Base-by-base conservation (phyloP, 331 rosid genomes). In the Quercus lobata region DNA sequence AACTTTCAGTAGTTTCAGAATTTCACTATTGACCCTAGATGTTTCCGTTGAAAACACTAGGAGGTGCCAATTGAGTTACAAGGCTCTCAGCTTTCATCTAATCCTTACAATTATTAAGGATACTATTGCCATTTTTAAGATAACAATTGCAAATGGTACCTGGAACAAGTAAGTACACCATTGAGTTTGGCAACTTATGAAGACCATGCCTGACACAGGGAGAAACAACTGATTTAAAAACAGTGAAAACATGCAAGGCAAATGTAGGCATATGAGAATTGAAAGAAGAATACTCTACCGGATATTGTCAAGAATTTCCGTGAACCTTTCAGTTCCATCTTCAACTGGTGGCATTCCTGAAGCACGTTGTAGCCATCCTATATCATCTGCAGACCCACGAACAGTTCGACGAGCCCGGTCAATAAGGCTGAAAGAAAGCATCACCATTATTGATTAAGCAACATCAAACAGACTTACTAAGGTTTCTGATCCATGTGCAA, bases 331-430 rank as follows among this genome's bases (percentile, higher is more conserved):
- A 1, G 98, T 93, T 58, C 99, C 94, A 71, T 96, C 99, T 82
- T 91, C 97, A 78, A 91, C 93, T 0, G 94, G 83, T 22, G 94
- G 96, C 97, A 96, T 86, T 82, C 82, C 92, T 0, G 92, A 85
- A 88, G 90, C 94, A 81, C 82, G 88, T 83, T 91, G 96, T 75
- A 96, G 93, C 99, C 99, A 96, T 34, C 99, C 99, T 79, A 96
- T 93, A 83, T 96, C 99, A 84, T 91, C 98, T 32, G 97, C 94
- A 27, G 98, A 96, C 52, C 99, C 99, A 57, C 85, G 93, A 37
- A 96, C 94, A 69, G 98, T 96, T 87, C 84, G 92, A 73, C 94
- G 87, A 78, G 94, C 97, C n/a, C 98, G 88, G 16, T 93, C 92
- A 81, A 91, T 80, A 77, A 96, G 90, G 83, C 98, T 96, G 92